These are phyloP conservation scores for Tolypocladium sp. DNA, from an alignment of 2,329 filamentous ascomycete genomes.

Conservation along the genomic window DNA sequence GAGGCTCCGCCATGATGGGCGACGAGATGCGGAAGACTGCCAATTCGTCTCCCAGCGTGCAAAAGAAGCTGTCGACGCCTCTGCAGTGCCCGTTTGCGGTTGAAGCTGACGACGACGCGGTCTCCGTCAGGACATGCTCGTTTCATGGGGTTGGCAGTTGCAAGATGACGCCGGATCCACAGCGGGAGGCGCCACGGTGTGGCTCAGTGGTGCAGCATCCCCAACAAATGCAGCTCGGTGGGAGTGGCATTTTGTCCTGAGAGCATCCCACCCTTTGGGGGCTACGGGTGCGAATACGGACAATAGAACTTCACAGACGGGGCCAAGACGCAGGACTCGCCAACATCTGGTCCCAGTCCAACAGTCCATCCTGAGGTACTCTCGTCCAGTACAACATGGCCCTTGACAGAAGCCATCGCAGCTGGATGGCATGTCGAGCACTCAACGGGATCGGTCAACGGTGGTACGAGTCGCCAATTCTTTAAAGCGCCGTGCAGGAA, in stretches of 20 bases:
- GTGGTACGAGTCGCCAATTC: slow-evolving; percentile 51
- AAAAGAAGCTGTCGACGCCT: not conserved
- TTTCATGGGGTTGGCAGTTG: not conserved
- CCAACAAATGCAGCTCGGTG: not conserved
- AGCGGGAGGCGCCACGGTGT: not conserved
- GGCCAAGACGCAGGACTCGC: not conserved
- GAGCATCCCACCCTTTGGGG: not conserved
- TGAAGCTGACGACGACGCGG: not conserved
- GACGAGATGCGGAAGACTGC: not conserved
- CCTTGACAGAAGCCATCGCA: not conserved
- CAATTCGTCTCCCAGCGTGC: not conserved
- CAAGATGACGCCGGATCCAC: not conserved
- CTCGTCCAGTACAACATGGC: not conserved
- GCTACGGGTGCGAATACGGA: not conserved
- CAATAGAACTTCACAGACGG: not conserved
- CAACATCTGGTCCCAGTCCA: not conserved
- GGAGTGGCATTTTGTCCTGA: not conserved
- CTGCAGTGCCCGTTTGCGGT: not conserved
- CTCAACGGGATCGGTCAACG: slow-evolving; percentile 56
- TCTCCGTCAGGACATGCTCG: not conserved
- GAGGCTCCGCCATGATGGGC: slow-evolving; percentile 17
- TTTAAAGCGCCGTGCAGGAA: slow-evolving; percentile 46
- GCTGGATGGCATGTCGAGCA: slow-evolving; percentile 40
- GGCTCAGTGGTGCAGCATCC: not conserved
- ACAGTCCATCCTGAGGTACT: not conserved